Evolutionary conservation across 176 grass and related monocot species (phyloP), one percentile per base, ranked within the genome.

Genomic region (Saccharum officinarum): DNA sequence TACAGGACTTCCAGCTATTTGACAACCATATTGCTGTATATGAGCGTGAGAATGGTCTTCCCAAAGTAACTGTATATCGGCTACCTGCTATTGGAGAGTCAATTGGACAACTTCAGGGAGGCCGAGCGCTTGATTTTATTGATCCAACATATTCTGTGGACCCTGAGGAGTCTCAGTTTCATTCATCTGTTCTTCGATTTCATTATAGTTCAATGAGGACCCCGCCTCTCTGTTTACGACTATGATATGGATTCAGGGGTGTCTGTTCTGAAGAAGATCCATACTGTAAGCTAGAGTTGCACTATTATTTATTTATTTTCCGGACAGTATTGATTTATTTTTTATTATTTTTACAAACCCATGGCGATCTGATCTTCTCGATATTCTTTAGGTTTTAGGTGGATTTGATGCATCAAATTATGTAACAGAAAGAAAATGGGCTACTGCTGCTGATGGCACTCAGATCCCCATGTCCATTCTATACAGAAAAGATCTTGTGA

Each of bases 401-500:
- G 93, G 89, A 83, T 98, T 95, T 68, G 83, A 98, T 81, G 73
- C 77, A 81, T 94, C 87, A 83, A 95, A 90, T 83, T 98, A 98
- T 85, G 78, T 94, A 76, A 94, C 91, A 55, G 96, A 98, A 68
- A 95, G 93, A 86, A 93, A 90, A 83, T 95, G 93, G 91, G 93
- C 95, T 80, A 57, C 91, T 54, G 87, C 91, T 81, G 83, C 72
- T 49, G 96, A 98, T 92, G 96, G 93, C 23, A 87, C 83, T 28
- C 85, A 89, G 76, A 86, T 98, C 33, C 91, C 96, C 64, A 94
- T 98, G 81, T 94, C 93, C 49, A 83, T 98, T 92, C 78, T 98
- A 68, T 98, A 95, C 75, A 98, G 83, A 88, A 94, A 95, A 85
- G 79, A 95, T 80, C 68, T 76, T 85, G 89, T 92, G 73, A 92